Evolutionary conservation across 1,139 yeast genomes (phyloP).

Genomic region (Saccharomycopsis hybrid): DNA sequence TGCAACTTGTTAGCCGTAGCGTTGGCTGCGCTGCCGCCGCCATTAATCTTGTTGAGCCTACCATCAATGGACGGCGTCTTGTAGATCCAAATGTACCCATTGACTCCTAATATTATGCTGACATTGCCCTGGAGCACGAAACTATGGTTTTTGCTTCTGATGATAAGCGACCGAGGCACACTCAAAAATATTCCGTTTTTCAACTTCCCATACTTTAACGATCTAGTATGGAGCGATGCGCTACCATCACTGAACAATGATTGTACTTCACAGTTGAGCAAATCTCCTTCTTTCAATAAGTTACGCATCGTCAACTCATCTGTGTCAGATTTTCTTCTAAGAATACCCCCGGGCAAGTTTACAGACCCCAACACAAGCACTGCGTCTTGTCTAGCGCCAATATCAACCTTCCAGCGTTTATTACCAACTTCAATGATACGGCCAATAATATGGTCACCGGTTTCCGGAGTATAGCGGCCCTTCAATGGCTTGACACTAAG

Average conservation of each 20-base stretch:
- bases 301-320: conserved; percentile 96
- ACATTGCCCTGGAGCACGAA: conserved; percentile 87
- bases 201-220: conserved; percentile 88
- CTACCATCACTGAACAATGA: conserved; percentile 83
- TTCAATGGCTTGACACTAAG: conserved; percentile 80
- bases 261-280: conserved; percentile 94
- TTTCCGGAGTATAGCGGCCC: conserved; percentile 86
- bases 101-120: conserved; percentile 84
- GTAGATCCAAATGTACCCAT: conserved; percentile 90
- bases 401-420: conserved; percentile 94
- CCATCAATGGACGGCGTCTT: conserved; percentile 43
- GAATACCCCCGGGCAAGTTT: conserved; percentile 93
- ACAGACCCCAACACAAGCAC: conserved; percentile 90
- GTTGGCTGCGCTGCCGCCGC: conserved; percentile 31
- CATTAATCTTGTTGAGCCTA: conserved; percentile 7
- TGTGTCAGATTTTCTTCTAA: conserved; percentile 87
- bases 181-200: conserved; percentile 80
- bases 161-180: conserved; percentile 76
- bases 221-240: conserved; percentile 91
- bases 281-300: conserved; percentile 93
- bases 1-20: too few relatives aligned
- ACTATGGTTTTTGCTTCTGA: conserved; percentile 81
- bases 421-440: conserved; percentile 91
- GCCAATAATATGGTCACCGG: conserved; percentile 95
- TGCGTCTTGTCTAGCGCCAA: conserved; percentile 94